Base-by-base conservation (phyloP, 2,329 filamentous ascomycete species). In the Rhynchosporium graminicola region DNA sequence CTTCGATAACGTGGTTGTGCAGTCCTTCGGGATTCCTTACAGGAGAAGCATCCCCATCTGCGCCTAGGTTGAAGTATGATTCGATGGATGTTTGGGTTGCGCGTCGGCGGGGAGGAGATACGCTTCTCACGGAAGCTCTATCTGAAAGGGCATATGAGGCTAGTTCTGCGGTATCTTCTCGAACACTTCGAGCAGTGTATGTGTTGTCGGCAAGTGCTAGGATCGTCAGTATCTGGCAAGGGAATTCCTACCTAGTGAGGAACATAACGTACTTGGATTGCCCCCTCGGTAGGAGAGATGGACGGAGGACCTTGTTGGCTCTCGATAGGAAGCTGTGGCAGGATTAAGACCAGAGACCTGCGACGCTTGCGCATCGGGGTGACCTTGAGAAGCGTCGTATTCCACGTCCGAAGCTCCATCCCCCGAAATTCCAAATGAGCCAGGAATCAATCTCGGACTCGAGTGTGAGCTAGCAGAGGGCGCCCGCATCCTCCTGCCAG, bases 131-230 rank as follows among this genome's bases (percentile, higher is more conserved):
- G 3, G 75, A 75, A 13, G 67, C 68, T 69, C 82, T 82, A 69
- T 90, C 86, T 45, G 88, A 88, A 33, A 97, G 82, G 56, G 91
- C 87, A 74, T 93, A 92, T 20, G 86, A 91, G 48, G 92, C 92
- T 61, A 97, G 81, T 76, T 96, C 91, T 57, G 92, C 91, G 2
- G 92, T 96, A 73, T 95, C 89, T 76, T 95, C 88, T 67, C 92
- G 88, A 46, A 97, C 89, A 67, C 87, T 90, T 63, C 87, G 86
- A 40, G 91, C 89, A 75, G 91, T 90, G 69, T 91, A 85, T 20
- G 86, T 83, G 69, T 85, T 89, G 73, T 94, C 90, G 76, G 84
- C 73, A 20, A 82, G 81, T 45, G 78, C 81, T 84, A 67, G 47
- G 57, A 50, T n/a, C 36, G 52, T 69, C 59, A 69, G 60, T 59